Evolutionary conservation across 805 yeast species (phyloP).

Genomic region (Zygoascus flipseniorum): DNA sequence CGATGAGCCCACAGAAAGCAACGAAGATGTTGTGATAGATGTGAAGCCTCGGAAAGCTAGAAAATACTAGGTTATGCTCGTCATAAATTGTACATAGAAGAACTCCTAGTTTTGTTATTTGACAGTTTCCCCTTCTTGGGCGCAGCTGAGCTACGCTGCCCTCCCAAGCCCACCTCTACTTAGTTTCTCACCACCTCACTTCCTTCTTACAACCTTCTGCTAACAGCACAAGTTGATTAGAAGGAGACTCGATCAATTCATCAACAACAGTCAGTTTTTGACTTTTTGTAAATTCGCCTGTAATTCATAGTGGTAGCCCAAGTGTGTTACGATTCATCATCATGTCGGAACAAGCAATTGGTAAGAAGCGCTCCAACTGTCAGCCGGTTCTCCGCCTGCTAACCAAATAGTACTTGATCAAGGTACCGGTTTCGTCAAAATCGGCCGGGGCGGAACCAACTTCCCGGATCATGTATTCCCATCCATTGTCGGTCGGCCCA

Average conservation of each 20-base stretch:
- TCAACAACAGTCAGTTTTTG: not conserved
- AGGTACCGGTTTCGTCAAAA: constrained; percentile 97
- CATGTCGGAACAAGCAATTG: constrained; percentile 28
- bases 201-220: not conserved
- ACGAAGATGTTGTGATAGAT: constrained; percentile 13
- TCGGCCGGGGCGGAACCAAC: constrained; percentile 94
- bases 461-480: constrained; percentile 97
- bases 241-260: not conserved
- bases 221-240: not conserved
- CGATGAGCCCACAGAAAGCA: constrained; percentile 4
- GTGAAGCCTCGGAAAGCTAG: constrained; percentile 3
- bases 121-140: no score
- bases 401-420: constrained; percentile 69
- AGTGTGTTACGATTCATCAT: not conserved
- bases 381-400: not conserved
- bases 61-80: not conserved
- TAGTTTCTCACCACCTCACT: not conserved
- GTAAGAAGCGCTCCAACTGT: constrained; percentile 14
- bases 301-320: no score
- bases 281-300: no score
- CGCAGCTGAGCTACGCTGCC: no score
- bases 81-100: no score
- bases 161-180: not conserved
- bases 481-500: constrained; percentile 95
- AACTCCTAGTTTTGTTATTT: no score